A percentile compares a stretch with the other conserved stretches of the same genome.
Conservation (phyloP, 305 asterid species). For the Solanum aculeatissimum region DNA sequence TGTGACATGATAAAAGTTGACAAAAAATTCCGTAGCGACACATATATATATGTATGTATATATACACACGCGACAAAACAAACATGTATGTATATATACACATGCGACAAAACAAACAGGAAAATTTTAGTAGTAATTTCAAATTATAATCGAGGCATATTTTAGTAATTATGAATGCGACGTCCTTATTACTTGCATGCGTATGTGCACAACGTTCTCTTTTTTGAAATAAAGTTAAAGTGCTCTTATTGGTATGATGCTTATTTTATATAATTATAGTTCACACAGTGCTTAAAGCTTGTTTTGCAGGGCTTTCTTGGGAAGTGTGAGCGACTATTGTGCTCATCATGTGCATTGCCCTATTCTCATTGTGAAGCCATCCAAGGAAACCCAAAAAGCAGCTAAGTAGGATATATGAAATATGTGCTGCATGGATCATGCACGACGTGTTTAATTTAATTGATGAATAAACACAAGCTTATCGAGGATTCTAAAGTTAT, state of each 20-base stretch:
- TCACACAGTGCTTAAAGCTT: neutral
- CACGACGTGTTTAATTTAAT: neutral
- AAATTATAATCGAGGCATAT: neutral
- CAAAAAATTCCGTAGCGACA: neutral
- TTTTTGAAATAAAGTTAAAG: neutral
- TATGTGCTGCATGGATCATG: neutral
- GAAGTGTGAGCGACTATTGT: constrained; percentile 52
- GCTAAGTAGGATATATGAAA: neutral
- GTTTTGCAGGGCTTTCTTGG: constrained; percentile 41
- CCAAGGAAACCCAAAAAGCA: neutral
- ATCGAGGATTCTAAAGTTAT: neutral
- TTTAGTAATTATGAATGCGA: neutral
- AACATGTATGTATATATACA: no score
- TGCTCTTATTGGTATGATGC: neutral
- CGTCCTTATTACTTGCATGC: neutral
- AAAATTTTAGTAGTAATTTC: neutral
- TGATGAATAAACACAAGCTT: neutral
- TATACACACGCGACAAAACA: no score
- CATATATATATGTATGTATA: no score
- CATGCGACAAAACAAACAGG: no score
- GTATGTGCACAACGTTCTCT: neutral
- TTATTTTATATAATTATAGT: neutral
- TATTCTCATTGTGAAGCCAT: constrained; percentile 40
- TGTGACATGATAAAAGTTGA: neutral
- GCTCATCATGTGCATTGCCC: constrained; percentile 42